Evolutionary conservation across 306 rosid genomes (phyloP).

Genomic region (Dalbergia cochinchinensis): DNA sequence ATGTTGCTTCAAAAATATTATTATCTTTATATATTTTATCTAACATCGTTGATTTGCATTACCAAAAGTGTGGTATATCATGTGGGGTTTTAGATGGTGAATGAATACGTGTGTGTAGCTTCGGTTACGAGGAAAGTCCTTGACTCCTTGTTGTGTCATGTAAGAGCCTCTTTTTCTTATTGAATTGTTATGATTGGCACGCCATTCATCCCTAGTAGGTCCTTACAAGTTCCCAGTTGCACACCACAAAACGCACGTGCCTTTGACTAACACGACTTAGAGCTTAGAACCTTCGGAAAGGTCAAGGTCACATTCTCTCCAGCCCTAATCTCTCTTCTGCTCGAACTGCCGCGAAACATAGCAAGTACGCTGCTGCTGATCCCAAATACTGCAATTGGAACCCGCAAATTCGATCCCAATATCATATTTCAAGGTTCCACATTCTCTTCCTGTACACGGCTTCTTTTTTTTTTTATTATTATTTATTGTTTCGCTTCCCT

Average conservation of each 20-base stretch:
- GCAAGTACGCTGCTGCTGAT: background rate
- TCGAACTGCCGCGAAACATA: background rate
- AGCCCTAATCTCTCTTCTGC: slow-evolving; percentile 56
- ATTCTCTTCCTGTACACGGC: slow-evolving; percentile 11
- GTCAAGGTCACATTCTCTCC: slow-evolving; percentile 30
- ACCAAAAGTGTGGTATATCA: too few relatives aligned
- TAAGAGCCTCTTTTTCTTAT: background rate
- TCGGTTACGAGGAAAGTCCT: too few relatives aligned
- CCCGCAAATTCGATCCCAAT: slow-evolving; percentile 24
- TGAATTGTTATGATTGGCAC: slow-evolving; percentile 23
- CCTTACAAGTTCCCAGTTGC: background rate
- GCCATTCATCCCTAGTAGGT: background rate
- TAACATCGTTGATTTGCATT: too few relatives aligned
- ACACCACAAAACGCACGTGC: slow-evolving; percentile 56
- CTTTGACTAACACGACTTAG: slow-evolving; percentile 59
- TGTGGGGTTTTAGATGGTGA: too few relatives aligned
- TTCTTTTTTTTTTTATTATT: slow-evolving; percentile 28
- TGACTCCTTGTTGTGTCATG: background rate
- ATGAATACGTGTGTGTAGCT: too few relatives aligned
- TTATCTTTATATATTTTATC: too few relatives aligned
- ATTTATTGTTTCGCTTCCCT: background rate
- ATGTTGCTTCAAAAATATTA: too few relatives aligned
- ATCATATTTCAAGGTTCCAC: slow-evolving; percentile 48
- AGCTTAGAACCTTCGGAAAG: slow-evolving; percentile 57
- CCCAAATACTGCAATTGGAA: slow-evolving; percentile 35